Percentiles rank a stretch among this genome's conserved stretches.
phyloP scores from a whole-genome alignment of 129 eudicot genomes.

The Silybum marianum region DNA sequence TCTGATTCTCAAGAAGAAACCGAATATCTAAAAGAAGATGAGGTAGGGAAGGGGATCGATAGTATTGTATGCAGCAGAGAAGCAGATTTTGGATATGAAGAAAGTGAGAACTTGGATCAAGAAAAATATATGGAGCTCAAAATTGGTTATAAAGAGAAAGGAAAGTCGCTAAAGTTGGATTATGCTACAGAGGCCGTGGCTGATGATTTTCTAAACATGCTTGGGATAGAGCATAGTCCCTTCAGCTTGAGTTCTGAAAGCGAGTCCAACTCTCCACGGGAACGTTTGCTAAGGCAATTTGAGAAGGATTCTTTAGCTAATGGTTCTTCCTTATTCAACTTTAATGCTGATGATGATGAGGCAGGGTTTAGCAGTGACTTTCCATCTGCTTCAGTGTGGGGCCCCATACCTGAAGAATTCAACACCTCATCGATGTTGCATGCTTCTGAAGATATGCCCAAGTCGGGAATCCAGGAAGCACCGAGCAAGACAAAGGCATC shows the following conservation, averaged over 20 bases:
- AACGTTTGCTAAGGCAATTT: conserved; percentile 71
- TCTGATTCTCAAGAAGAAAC: conserved; percentile 63
- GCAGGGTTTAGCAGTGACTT: conserved; percentile 29
- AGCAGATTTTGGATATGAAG: conserved; percentile 51
- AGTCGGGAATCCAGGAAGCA: conserved; percentile 29
- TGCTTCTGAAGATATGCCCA: conserved; percentile 24
- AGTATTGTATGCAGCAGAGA: conserved; percentile 15
- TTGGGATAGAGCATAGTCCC: conserved; percentile 77
- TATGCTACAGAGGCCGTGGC: conserved; percentile 61
- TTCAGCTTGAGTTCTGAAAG: conserved; percentile 66
- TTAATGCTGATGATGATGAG: conserved; percentile 43
- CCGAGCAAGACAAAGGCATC: conserved; percentile 59
- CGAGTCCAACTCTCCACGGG: conserved; percentile 95
- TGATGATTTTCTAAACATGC: conserved; percentile 72
- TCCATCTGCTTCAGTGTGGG: conserved; percentile 44
- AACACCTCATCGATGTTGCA: conserved; percentile 19
- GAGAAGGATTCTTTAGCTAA: conserved; percentile 70
- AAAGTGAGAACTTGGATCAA: conserved; percentile 30
- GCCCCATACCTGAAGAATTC: conserved; percentile 36
- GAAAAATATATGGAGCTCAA: conserved; percentile 32
- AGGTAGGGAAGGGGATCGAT: conserved; percentile 16
- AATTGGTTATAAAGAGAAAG: conserved; percentile 39
- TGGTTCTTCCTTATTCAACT: conserved; percentile 66
- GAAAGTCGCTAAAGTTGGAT: conserved; percentile 61
- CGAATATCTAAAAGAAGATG: conserved; percentile 36